Conservation (phyloP, 2,329 filamentous ascomycete species). For the Didymella keratinophila region DNA sequence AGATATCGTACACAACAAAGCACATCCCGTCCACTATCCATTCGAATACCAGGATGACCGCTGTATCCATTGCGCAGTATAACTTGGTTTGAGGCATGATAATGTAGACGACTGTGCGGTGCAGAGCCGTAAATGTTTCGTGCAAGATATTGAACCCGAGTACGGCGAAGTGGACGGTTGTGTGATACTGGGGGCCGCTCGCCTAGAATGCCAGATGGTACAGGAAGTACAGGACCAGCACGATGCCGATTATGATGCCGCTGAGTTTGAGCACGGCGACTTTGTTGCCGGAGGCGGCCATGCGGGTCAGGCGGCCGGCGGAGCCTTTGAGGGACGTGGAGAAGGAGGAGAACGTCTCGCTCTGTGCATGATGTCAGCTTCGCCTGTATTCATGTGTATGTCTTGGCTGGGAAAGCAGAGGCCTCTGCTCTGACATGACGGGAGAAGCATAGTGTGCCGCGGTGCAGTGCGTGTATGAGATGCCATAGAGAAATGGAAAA, state of each 20-base stretch:
- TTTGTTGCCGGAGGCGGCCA: slow-evolving; percentile 91
- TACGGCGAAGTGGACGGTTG: not conserved
- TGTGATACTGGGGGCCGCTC: not conserved
- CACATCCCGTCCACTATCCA: not conserved
- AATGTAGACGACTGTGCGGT: not conserved
- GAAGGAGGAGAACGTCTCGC: slow-evolving; percentile 91
- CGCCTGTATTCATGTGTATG: too few species aligned
- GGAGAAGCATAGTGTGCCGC: too few species aligned
- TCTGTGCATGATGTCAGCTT: slow-evolving; percentile 56
- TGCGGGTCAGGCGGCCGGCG: slow-evolving; percentile 80
- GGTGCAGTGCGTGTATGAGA: too few species aligned
- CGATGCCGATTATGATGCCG: slow-evolving; percentile 76
- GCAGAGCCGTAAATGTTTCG: not conserved
- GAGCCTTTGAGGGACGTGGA: slow-evolving; percentile 82
- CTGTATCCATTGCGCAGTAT: not conserved
- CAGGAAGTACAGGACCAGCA: slow-evolving; percentile 66
- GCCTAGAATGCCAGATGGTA: slow-evolving; percentile 12
- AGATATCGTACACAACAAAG: not conserved
- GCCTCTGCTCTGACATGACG: too few species aligned
- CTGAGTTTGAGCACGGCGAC: slow-evolving; percentile 89
- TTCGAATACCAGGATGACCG: not conserved
- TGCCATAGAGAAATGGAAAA: too few species aligned
- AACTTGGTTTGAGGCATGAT: not conserved
- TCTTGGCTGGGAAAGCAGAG: too few species aligned
- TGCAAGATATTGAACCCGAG: too few species aligned